Base-by-base conservation (phyloP, 192 early-diverging fungal genomes). In the Haplosporangium gracile region DNA sequence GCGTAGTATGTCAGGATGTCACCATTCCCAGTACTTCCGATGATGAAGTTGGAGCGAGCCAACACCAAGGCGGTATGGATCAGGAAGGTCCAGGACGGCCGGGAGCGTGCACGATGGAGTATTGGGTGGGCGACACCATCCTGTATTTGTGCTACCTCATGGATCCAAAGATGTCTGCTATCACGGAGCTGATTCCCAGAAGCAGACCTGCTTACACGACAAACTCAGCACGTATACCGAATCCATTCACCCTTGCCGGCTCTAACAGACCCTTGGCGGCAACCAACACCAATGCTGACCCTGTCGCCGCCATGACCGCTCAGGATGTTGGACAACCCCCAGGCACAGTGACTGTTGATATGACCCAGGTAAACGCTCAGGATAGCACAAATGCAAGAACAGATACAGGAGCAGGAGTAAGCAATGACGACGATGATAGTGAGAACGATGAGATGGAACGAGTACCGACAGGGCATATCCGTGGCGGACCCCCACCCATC, bases 81-180 rank as follows among this genome's bases (percentile, higher is more conserved):
- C 38, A n/a, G 24, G 60, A 32, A 39, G 40, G 0, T 15, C 26
- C 57, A 38, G 22, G 49, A 45, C 73, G 47, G 7, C 72, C 7
- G 47, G 73, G 78, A 20, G 49, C 83, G 2, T 85, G 83, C 78
- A 85, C 83, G 24, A 34, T 85, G 36, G 83, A 85, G 16, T 85
- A 85, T 55, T 85, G 83, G 83, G 77, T 79, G 24, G 73, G 76
- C 29, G 83, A 85, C 26, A 72, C 83, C 13, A 85, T 85, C 43
- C 49, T 53, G 45, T 79, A 85, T 36, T 45, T 85, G 2, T 79
- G 77, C 68, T 85, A 85, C 18, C 74, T 85, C 22, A 85, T 85
- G 83, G 83, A 85, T 36, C 83, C 83, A 57, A 79, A 85, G 15
- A 57, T 71, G 13, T 76, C 83, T 13, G 60, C 57, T 5, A 70